Evolutionary conservation across 2,329 filamentous ascomycete species (phyloP), one percentile per base, ranked within the genome.

Genomic region (Ophiostoma sp.): DNA sequence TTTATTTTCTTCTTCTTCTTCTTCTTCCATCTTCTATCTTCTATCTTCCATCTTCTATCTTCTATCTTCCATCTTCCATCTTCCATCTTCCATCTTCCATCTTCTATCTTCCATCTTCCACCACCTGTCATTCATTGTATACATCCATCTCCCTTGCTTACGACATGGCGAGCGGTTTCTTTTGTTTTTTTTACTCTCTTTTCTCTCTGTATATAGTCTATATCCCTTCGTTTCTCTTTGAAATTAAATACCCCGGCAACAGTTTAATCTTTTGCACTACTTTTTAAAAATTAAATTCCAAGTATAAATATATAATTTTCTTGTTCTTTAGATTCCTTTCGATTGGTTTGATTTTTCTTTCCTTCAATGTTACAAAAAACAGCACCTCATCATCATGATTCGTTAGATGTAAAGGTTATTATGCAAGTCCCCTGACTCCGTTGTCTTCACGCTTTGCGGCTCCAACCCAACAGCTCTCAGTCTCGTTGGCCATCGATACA

Each of bases 161-260:
- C 27, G 27, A 38, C 55, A 14, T 38, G 55, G 55, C 27, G 55
- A 60, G 55, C 55, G 55, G 27, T 60, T 18, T 27, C 8, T 44
- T n/a, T 44, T 55, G 27, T 52, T 64, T 27, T 36, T n/a, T 55
- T 38, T 36, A 12, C 12, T 40, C 12, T 40, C 12, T 2, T 18
- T 5, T 40, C 27, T 38, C 16, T 41, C 18, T 63, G 40, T 42
- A 63, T 42, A 63, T 63, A 63, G 60, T 16, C 42, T 63, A 63
- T 63, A 63, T 63, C 60, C 60, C 40, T 66, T 60, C 16, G 14
- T 60, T 66, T 66, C 38, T 58, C 18, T 66, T 66, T 58, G 27
- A 66, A 44, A 36, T 27, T 27, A 9, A 58, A 65, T 36, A 44
- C 41, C 36, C 27, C 58, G 55, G 16, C 27, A 67, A 40, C 60